Base-by-base conservation (phyloP, 352 stramenopile genomes). In the Paralagenidium karlingii region DNA sequence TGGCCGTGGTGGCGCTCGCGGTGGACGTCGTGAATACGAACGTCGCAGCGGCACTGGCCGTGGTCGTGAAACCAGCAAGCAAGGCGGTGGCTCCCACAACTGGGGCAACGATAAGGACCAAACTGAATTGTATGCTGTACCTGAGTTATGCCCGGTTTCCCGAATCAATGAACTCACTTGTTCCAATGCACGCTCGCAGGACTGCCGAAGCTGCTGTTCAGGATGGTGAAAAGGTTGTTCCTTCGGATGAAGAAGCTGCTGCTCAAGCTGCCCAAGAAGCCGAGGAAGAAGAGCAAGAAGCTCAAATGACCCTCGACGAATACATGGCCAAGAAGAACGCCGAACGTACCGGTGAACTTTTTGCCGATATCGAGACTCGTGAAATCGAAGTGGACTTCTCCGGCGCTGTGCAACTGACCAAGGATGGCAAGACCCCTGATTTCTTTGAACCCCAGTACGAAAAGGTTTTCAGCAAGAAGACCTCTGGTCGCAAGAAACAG, bases 401-500 rank as follows among this genome's bases (percentile, higher is more conserved):
- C 4, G 56, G 48, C 55, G 65, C 70, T 20, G 56, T 71, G 47
- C 60, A 70, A 46, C 65, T 87, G 51, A 84, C 76, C 43, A 84
- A 91, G 52, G 74, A 94, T 22, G 74, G 79, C 70, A 91, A 75
- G 68, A 91, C 77, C 30, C 69, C 74, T 10, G 77, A 91, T 59
- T 91, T 88, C 47, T 82, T 91, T 51, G 77, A 88, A 49, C 58
- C 77, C 33, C 65, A 80, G 58, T 91, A 71, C 60, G 77, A 96
- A 53, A 94, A 96, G 68, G 83, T 96, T 49, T 97, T 96, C 74
- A 87, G 91, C 58, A 89, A 95, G 53, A 97, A 97, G 81, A 95
- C 86, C 42, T 87, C 80, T 43, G 80, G 71, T 47, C 86, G 83
- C 55, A 98, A 98, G 77, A 86, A 94, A 67, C 62, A 95, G 56